Conservation (phyloP, 257 asterid genomes). For the Thymus quinquecostatus region DNA sequence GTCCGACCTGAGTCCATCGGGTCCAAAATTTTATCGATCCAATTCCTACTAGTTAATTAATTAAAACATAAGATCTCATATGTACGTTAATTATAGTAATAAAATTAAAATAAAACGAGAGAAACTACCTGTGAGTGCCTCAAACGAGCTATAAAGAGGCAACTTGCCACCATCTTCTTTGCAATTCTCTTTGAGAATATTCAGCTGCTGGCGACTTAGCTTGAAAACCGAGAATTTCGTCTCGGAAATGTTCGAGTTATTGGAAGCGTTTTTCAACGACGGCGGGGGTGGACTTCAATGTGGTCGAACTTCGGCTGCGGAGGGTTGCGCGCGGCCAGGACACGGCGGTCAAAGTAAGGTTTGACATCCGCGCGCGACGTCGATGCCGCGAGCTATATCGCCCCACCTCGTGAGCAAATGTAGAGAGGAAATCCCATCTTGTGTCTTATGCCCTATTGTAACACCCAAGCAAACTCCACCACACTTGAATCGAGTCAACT, state of each 20-base stretch:
- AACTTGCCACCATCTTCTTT: constrained; percentile 43
- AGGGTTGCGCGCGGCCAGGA: constrained; percentile 4
- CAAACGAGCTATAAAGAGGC: neutral
- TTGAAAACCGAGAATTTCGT: constrained; percentile 46
- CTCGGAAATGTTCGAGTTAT: neutral
- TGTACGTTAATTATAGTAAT: too few species aligned
- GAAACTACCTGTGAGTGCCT: neutral
- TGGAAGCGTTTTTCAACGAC: constrained; percentile 28
- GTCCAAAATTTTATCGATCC: too few species aligned
- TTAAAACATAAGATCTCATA: too few species aligned
- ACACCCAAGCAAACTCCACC: constrained; percentile 15
- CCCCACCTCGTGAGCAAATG: neutral
- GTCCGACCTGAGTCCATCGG: too few species aligned
- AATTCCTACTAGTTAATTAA: too few species aligned
- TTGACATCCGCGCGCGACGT: neutral
- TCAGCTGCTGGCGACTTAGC: constrained; percentile 33
- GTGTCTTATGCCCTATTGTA: neutral
- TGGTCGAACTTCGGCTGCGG: constrained; percentile 35
- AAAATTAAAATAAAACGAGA: too few species aligned
- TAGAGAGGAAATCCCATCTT: neutral
- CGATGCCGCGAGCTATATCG: constrained; percentile 1
- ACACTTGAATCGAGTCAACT: neutral
- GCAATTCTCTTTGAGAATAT: constrained; percentile 35
- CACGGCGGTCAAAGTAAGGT: constrained; percentile 2
- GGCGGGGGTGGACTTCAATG: constrained; percentile 71